These are phyloP conservation scores for Pythium plurisporium DNA, from an alignment of 352 stramenopile genomes.

Conservation along the genomic window DNA sequence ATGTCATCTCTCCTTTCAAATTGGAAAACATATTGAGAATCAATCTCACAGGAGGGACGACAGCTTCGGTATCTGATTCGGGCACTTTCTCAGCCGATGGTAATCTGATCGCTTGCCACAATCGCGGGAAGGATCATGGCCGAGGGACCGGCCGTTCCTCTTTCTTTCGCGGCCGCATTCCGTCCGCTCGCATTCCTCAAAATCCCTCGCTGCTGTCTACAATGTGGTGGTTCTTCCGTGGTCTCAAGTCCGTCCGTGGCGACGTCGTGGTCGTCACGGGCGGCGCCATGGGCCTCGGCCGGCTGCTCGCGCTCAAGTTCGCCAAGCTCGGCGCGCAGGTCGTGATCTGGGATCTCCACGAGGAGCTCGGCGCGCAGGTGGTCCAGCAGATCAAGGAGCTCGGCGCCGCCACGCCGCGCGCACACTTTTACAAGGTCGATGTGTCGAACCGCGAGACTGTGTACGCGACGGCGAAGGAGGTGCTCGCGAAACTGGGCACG, in stretches of 20 bases:
- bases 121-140: no score
- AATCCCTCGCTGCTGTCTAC: no score
- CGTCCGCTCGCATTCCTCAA: no score
- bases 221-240: conserved; percentile 10
- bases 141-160: background rate
- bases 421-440: conserved; percentile 32
- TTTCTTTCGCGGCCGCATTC: background rate
- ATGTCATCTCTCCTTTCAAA: no score
- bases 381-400: conserved; percentile 29
- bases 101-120: background rate
- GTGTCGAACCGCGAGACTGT: conserved; percentile 31
- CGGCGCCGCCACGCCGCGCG: conserved; percentile 9
- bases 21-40: no score
- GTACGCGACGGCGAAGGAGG: conserved; percentile 19
- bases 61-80: no score
- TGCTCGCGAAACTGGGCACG: conserved; percentile 24
- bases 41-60: no score
- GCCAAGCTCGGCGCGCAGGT: conserved; percentile 33
- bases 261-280: conserved; percentile 31
- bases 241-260: conserved; percentile 20
- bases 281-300: conserved; percentile 31
- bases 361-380: conserved; percentile 22
- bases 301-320: conserved; percentile 36
- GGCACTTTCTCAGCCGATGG: no score
- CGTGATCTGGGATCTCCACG: conserved; percentile 39